Base-by-base conservation (phyloP, 352 stramenopile species). In the Phytophthora constricta region DNA sequence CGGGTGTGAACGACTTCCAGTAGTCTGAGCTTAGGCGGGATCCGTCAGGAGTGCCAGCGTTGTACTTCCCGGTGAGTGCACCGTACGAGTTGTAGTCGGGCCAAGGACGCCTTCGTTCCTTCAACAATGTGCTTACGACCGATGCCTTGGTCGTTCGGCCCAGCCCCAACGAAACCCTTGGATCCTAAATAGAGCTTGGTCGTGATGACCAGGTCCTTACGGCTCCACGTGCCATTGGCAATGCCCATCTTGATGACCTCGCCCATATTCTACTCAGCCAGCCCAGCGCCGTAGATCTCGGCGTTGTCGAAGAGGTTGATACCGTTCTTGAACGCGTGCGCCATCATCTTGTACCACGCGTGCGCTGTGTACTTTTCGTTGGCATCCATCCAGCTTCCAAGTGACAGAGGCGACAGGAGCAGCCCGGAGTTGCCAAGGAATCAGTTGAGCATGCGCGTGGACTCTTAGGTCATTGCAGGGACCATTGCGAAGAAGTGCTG, bases 1-100 rank as follows among this genome's bases (percentile, higher is more conserved):
- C 45, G 28, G 65, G 56, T 1, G 27, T 28, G 5, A 41, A 61
- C 9, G 22, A 19, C 60, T 57, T 42, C 47, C 47, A 42, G 27
- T 42, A 42, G 47, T 50, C 43, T 49, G 26, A 50, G 54, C 47
- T 54, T 10, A 77, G 31, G n/a, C 62, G 75, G 4, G 56, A 76
- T 22, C 62, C 76, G 3, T 76, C 58, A 13, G 54, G 63, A 17
- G 65, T 68, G 16, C 65, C 76, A 3, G 56, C 34, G 65, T 62
- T 74, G 73, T 91, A 89, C 67, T 93, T 93, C 51, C 81, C 81
- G n/a, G 82, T 89, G 7, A 93, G 62, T 17, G 84, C 23, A 7
- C 82, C 85, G 13, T 68, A 78, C 62, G 2, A 77, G 48, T 4
- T 70, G 45, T 22, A 84, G 55, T 33, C 72, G 26, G 22, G 61